Evolutionary conservation across 768 basidiomycete species (phyloP).

Genomic region (Lactarius sp.): DNA sequence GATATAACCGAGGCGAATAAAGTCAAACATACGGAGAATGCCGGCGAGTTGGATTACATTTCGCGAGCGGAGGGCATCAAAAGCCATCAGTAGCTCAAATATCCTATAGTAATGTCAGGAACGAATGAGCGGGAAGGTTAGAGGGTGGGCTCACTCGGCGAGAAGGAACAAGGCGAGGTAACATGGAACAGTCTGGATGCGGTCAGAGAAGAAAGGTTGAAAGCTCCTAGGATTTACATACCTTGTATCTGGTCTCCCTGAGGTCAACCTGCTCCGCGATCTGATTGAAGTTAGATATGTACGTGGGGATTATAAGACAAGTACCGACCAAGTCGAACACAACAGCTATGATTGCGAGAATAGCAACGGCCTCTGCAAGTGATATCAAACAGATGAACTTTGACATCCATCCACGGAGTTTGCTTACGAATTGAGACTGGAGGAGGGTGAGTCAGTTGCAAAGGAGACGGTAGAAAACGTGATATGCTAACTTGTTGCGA

Average conservation of each 20-base stretch:
- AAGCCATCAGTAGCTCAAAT: slow-evolving; percentile 75
- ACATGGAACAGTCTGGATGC: slow-evolving; percentile 65
- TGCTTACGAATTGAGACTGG: slow-evolving; percentile 8
- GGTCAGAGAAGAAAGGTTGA: slow-evolving; percentile 14
- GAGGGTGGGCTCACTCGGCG: slow-evolving; percentile 54
- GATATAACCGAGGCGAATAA: neutral
- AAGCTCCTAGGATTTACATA: slow-evolving; percentile 22
- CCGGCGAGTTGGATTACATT: slow-evolving; percentile 77
- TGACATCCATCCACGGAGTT: neutral
- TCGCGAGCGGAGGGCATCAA: slow-evolving; percentile 74
- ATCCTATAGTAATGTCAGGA: slow-evolving; percentile 41
- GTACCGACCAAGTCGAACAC: slow-evolving; percentile 58
- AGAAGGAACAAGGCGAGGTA: slow-evolving; percentile 81
- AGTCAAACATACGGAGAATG: slow-evolving; percentile 49
- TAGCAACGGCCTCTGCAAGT: slow-evolving; percentile 62
- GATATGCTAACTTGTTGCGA: slow-evolving; percentile 51
- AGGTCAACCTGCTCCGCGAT: slow-evolving; percentile 49
- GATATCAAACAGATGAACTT: neutral
- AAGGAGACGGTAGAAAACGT: neutral
- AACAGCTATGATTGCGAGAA: slow-evolving; percentile 68
- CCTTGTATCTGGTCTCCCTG: slow-evolving; percentile 48
- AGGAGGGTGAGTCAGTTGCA: neutral
- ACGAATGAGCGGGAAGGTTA: neutral
- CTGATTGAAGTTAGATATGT: slow-evolving; percentile 32
- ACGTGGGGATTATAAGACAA: neutral